Base-by-base conservation (phyloP, 768 basidiomycete genomes). In the Leccinum aurantiacum region DNA sequence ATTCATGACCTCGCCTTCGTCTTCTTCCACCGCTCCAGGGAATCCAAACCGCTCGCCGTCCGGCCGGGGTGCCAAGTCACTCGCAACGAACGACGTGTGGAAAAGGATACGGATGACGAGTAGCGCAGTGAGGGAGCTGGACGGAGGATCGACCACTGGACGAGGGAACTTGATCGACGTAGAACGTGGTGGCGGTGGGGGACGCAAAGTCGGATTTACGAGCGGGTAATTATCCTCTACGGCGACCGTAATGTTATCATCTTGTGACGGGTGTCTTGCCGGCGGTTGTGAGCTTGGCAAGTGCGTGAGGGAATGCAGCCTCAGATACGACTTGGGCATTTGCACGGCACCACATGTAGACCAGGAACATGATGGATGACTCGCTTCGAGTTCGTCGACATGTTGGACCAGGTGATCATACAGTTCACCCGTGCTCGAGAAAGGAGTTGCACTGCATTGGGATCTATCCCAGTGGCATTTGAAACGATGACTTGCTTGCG, bases 1-100 rank as follows among this genome's bases (percentile, higher is more conserved):
- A 11, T 48, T 57, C 19, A 69, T 59, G n/a, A 84, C 83, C 57
- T 82, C 80, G 17, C 88, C 91, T n/a, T 85, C 89, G n/a, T 82
- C 80, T 22, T 90, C 91, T 61, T 92, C 89, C 38, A 91, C 77
- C 22, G 91, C 56, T 0, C 89, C 93, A 6, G 95, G 95, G 72
- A 96, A 92, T 0, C 94, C 94, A 72, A 95, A 96, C 63, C 91
- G 90, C 59, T 95, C 92, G 22, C 83, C 88, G 68, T 91, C 89
- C 3, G 80, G 86, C 27, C 90, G 81, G 33, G 90, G 90, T 5
- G 82, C 82, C 2, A 77, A 71, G 63, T 91, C 90, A 14, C 60
- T 57, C 6, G 88, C 84, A 19, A 88, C 87, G 67, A 93, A 92
- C 1, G 93, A 84, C 5, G 85, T 83, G 49, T 91, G 82, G 71